Conservation (phyloP, 495 filamentous ascomycete species). For the Haplographium delicatum region DNA sequence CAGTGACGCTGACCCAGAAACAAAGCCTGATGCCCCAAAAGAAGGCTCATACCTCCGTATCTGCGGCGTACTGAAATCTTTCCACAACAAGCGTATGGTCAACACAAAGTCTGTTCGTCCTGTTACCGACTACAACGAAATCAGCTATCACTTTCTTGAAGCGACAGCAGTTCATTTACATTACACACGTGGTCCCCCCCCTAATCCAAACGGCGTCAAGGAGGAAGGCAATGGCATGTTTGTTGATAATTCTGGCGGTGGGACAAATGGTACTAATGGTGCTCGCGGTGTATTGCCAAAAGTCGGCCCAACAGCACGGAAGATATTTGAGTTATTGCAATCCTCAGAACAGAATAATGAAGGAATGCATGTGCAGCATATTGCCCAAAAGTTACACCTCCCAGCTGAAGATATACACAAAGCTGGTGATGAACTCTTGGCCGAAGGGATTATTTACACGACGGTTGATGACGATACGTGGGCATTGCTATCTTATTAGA, state of each 20-base stretch:
- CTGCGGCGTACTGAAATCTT: constrained; percentile 69
- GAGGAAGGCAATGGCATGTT: constrained; percentile 46
- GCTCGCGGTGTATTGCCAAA: constrained; percentile 31
- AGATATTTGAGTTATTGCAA: constrained; percentile 61
- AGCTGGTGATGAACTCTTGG: constrained; percentile 73
- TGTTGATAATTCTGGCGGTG: constrained; percentile 39
- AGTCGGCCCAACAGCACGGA: constrained; percentile 53
- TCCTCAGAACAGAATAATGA: constrained; percentile 64
- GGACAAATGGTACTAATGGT: constrained; percentile 23
- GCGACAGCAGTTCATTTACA: constrained; percentile 81
- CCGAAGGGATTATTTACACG: constrained; percentile 72
- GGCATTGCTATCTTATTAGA: constrained; percentile 60
- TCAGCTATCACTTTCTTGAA: constrained; percentile 84
- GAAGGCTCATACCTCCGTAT: constrained; percentile 78
- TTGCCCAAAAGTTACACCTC: constrained; percentile 59
- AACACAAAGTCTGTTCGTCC: constrained; percentile 75
- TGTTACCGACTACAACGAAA: constrained; percentile 80
- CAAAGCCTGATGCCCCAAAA: constrained; percentile 31
- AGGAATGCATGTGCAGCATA: constrained; percentile 71
- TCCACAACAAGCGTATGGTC: constrained; percentile 75
- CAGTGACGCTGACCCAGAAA: constrained; percentile 45
- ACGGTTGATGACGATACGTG: constrained; percentile 86
- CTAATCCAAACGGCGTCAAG: constrained; percentile 33
- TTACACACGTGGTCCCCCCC: constrained; percentile 69
- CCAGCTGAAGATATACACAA: constrained; percentile 60